A percentile compares a stretch with the other conserved stretches of the same genome.
These are phyloP conservation scores for Phanerochaete carnosa DNA, from an alignment of 768 basidiomycete genomes.

Conservation along the genomic window DNA sequence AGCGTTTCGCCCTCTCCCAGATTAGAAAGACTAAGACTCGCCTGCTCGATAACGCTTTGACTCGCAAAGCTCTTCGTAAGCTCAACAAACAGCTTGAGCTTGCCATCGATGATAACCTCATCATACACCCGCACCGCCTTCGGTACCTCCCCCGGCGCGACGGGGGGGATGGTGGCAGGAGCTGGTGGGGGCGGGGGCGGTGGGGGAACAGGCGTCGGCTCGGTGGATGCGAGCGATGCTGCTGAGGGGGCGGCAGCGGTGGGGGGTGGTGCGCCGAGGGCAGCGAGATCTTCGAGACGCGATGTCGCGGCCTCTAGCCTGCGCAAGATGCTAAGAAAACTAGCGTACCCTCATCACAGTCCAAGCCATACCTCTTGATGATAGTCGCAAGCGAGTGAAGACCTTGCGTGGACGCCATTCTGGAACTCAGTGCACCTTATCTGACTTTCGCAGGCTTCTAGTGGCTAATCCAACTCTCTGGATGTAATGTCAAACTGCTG, in stretches of 20 bases:
- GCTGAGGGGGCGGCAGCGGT: constrained; percentile 13
- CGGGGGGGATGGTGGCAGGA: constrained; percentile 34
- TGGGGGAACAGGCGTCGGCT: constrained; percentile 23
- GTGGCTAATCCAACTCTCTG: background rate
- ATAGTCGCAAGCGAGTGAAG: constrained; percentile 77
- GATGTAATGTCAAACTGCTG: background rate
- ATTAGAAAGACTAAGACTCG: constrained; percentile 33
- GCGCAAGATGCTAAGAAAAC: background rate
- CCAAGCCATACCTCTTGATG: constrained; percentile 66
- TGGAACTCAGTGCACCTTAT: background rate
- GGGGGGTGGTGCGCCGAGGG: constrained; percentile 31
- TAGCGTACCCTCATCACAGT: too few relatives aligned
- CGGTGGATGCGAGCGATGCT: constrained; percentile 8
- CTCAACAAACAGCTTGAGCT: constrained; percentile 70
- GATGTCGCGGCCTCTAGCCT: constrained; percentile 93
- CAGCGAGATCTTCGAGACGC: constrained; percentile 87
- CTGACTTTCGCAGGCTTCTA: background rate
- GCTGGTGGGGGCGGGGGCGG: constrained; percentile 32
- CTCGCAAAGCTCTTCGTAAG: constrained; percentile 70
- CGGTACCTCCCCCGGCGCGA: constrained; percentile 42
- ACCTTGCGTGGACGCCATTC: constrained; percentile 34
- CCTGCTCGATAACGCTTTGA: constrained; percentile 73
- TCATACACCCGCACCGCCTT: constrained; percentile 70
- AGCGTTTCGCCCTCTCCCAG: background rate
- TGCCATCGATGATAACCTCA: constrained; percentile 67